phyloP scores from a whole-genome alignment of 208 protist species.

The Crithidia bombi region DNA sequence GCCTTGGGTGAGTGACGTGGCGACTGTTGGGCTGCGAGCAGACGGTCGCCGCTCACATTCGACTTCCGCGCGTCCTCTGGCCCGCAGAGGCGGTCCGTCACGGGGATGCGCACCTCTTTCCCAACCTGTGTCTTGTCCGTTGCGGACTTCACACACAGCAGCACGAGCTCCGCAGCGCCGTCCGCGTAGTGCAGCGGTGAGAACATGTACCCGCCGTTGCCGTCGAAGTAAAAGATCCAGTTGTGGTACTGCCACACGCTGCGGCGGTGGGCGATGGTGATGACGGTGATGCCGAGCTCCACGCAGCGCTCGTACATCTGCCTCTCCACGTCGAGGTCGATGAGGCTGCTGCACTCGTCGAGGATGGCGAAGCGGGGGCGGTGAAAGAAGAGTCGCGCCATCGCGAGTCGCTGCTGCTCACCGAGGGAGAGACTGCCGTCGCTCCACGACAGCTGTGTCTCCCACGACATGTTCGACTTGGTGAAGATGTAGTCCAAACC shows the following conservation, averaged over 20 bases:
- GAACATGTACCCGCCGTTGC: constrained; percentile 71
- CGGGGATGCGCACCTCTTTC: constrained; percentile 34
- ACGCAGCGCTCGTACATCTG: constrained; percentile 73
- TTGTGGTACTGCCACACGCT: constrained; percentile 84
- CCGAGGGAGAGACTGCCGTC: constrained; percentile 71
- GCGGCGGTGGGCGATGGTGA: constrained; percentile 86
- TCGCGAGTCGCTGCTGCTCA: constrained; percentile 89
- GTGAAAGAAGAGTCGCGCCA: constrained; percentile 91
- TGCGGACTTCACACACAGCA: constrained; percentile 26
- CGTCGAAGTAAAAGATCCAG: constrained; percentile 85
- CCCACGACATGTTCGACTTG: constrained; percentile 64
- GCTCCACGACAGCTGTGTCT: constrained; percentile 57
- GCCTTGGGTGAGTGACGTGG: neutral
- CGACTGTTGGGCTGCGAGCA: neutral
- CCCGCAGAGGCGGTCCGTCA: constrained; percentile 28
- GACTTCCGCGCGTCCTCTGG: neutral
- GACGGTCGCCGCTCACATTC: neutral
- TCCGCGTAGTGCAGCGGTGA: constrained; percentile 54
- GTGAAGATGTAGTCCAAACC: constrained; percentile 67
- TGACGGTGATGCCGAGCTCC: constrained; percentile 79
- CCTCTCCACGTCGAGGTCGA: constrained; percentile 75
- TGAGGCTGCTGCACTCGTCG: constrained; percentile 88
- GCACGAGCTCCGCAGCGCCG: constrained; percentile 25
- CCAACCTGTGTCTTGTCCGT: constrained; percentile 36
- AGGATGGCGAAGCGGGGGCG: constrained; percentile 88